Base-by-base conservation (phyloP, 2,329 filamentous ascomycete genomes). In the Ceratocystis cacaofunesta region DNA sequence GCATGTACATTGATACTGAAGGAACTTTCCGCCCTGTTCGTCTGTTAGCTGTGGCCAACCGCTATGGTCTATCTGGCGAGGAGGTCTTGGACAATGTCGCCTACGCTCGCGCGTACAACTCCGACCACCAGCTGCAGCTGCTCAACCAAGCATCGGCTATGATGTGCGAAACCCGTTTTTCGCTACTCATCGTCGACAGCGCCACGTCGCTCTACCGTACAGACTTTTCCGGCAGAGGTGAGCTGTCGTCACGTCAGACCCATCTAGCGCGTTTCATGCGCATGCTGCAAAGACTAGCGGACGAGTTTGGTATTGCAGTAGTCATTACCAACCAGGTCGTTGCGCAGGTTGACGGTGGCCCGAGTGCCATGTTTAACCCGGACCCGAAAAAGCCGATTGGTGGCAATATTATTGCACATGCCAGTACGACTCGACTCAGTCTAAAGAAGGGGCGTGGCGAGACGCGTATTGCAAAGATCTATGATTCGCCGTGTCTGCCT, bases 161-260 rank as follows among this genome's bases (percentile, higher is more conserved):
- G 94, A 99, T 99, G 95, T 96, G 92, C 66, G 95, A 99, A 78
- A 99, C 94, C 0, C 86, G 94, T 3, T 99, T 99, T 75, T 97
- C 94, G 2, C 82, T 99, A 7, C 85, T 99, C 62, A 86, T 99
- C 61, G 94, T 99, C 66, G 94, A 99, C 76, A 96, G 91, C 66
- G 95, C 95, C 15, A 99, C 94, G 0, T 88, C 92, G 1, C 82
- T 99, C 2, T 99, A 99, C 76, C 86, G 94, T 70, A 99, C 94
- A 0, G 94, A 99, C 73, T 99, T 97, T 76, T 85, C 91, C 69
- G 94, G 94, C n/a, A 88, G 94, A 75, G 95, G 94, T 67, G 94
- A 99, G 76, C 82, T 99, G 41, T 96, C 91, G n/a, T 92, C 89
- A 62, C 83, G 94, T 69, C 94, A 99, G 74, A 90, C 87, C 1